Conservation (phyloP, 106 monocot species). For the Phalaenopsis equestris region DNA sequence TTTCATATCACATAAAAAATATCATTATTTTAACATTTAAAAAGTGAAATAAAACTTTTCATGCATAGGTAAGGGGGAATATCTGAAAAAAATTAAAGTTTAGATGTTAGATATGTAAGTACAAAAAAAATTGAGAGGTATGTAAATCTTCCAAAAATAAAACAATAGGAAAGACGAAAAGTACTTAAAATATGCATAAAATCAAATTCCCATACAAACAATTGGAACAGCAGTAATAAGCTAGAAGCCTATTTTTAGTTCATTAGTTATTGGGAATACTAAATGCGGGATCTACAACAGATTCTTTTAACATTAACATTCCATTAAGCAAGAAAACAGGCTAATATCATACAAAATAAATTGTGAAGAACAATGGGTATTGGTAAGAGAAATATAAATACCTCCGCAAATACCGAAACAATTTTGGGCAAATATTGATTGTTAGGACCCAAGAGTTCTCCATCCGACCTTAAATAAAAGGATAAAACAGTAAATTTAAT, state of each 20-base stretch:
- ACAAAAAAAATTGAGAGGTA: too few species aligned
- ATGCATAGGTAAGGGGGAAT: too few species aligned
- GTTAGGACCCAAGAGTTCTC: constrained; percentile 78
- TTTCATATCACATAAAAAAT: too few species aligned
- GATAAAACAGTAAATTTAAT: background rate
- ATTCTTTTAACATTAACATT: background rate
- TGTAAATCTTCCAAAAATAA: too few species aligned
- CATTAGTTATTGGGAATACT: background rate
- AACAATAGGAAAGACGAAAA: background rate
- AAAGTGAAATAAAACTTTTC: too few species aligned
- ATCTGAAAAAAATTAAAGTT: too few species aligned
- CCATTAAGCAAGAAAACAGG: background rate
- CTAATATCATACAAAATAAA: background rate
- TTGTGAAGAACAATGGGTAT: background rate
- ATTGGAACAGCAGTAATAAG: background rate
- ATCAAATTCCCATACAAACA: background rate
- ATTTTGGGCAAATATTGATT: constrained; percentile 90
- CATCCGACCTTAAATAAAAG: constrained; percentile 52
- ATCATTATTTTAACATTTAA: too few species aligned
- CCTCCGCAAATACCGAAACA: constrained; percentile 86
- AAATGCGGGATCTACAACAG: background rate
- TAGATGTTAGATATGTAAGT: too few species aligned
- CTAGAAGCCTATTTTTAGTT: background rate
- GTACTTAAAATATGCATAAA: background rate
- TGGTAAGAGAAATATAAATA: constrained; percentile 9